Base-by-base conservation (phyloP, 1,139 yeast genomes). In the Schizosaccharomyces versatilis region DNA sequence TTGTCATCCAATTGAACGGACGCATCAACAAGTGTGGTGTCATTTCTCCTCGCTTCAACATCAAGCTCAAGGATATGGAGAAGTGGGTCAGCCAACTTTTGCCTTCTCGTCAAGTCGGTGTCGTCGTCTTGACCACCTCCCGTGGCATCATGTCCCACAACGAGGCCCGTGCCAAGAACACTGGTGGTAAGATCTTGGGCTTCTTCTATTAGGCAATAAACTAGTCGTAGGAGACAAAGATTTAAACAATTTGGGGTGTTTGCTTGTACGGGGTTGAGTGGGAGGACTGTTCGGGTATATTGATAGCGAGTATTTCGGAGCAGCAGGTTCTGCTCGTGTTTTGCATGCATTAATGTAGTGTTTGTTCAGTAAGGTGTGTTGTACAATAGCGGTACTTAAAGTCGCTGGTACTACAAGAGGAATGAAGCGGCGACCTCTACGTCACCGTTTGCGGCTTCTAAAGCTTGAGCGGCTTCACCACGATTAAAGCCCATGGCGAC, bases 121-220 rank as follows among this genome's bases (percentile, higher is more conserved):
- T 76, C 76, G 88, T 88, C 69, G 83, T 88, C 72, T 80, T 88
- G 70, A 88, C 98, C 72, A 90, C 98, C 66, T 90, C 98, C 67
- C 95, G 97, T 67, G 98, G 98, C 75, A 90, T 90, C 67, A 86
- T 90, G 95, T 97, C 90, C 78, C 98, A 90, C 77, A 98, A 90
- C 77, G 98, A 90, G 78, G 98, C 98, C 67, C 86, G 96, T 81
- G 84, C 97, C 81, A 90, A 90, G 84, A 97, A 90, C 74, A 97
- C 88, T 66, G 85, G 96, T 66, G 97, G 97, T 73, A 88, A 88
- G 77, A 81, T 88, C 69, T 80, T 88, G 69, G 97, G 97, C 68
- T 88, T 84, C 73, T 95, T 88, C 63, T 88, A 88, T 78, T 85
- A 81, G 70, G 49, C 38, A 24, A 24, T 24, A 24, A 5, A 5